Evolutionary conservation across 495 filamentous ascomycete genomes (phyloP).

Genomic region (Hypoxylon fragiforme): DNA sequence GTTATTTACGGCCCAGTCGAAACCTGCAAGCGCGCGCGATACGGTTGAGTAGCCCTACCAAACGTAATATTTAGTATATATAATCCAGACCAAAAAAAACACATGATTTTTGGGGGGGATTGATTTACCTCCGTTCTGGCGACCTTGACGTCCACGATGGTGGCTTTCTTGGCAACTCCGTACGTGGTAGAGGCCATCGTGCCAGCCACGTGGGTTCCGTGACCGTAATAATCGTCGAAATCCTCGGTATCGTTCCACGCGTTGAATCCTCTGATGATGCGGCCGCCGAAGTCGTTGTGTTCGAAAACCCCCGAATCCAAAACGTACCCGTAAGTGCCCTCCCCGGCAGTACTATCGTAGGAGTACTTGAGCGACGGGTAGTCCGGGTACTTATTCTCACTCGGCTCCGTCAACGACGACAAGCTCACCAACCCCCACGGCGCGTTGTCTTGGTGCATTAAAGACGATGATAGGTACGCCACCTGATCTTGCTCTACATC

Average conservation of each 20-base stretch:
- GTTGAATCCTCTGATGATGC: constrained; percentile 55
- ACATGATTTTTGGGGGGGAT: no score
- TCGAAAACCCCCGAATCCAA: constrained; percentile 52
- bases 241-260: constrained; percentile 28
- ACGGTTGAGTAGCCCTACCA: constrained; percentile 42
- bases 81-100: no score
- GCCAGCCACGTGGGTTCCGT: constrained; percentile 44
- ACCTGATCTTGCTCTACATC: constrained; percentile 19
- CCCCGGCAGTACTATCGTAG: constrained; percentile 48
- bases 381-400: constrained; percentile 20
- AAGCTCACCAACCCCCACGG: constrained; percentile 51
- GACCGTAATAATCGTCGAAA: constrained; percentile 46
- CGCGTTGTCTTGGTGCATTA: constrained; percentile 36
- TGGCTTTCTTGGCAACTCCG: constrained; percentile 44
- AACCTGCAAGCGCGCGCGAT: constrained; percentile 52
- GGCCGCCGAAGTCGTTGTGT: constrained; percentile 57
- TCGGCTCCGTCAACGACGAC: constrained; percentile 36
- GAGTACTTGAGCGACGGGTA: constrained; percentile 31
- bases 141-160: constrained; percentile 42
- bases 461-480: constrained; percentile 3
- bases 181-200: constrained; percentile 39
- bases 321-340: constrained; percentile 47
- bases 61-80: no score
- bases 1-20: constrained; percentile 52
- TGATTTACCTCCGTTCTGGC: constrained; percentile 32